Conservation (phyloP, 441 rosid genomes). For the Euphorbia schlechtendalii region DNA sequence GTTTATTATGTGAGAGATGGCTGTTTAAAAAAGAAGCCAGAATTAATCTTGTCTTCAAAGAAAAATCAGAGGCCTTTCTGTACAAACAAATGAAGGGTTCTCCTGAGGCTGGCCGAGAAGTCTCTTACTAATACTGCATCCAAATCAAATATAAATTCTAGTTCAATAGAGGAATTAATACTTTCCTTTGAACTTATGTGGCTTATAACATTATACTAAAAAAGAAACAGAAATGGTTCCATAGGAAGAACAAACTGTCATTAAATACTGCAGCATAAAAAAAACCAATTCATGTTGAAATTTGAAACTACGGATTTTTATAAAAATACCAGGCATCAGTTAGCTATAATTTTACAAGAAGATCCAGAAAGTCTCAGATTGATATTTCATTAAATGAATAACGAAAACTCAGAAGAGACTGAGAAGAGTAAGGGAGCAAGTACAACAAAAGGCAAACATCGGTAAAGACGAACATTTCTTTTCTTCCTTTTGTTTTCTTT, state of each 20-base stretch:
- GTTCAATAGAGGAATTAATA: neutral
- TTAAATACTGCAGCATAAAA: too few relatives aligned
- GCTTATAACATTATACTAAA: neutral
- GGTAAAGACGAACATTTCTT: too few relatives aligned
- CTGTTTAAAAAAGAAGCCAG: constrained; percentile 32
- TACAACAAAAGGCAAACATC: too few relatives aligned
- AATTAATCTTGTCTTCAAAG: constrained; percentile 18
- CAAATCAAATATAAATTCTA: neutral
- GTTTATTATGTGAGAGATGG: constrained; percentile 27
- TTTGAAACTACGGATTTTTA: too few relatives aligned
- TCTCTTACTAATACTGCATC: constrained; percentile 28
- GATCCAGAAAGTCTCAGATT: too few relatives aligned
- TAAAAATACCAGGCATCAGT: too few relatives aligned
- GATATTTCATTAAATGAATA: too few relatives aligned
- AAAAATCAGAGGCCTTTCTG: constrained; percentile 21
- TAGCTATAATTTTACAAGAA: too few relatives aligned
- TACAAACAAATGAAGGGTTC: constrained; percentile 21
- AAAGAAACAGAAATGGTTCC: neutral
- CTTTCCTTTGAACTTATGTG: neutral
- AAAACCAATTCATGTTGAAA: too few relatives aligned
- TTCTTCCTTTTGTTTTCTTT: too few relatives aligned
- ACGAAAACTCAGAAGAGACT: neutral
- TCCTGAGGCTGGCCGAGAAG: constrained; percentile 15
- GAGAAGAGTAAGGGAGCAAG: neutral
- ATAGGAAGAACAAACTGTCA: too few relatives aligned